A percentile compares a stretch with the other conserved stretches of the same genome.
phyloP scores from a whole-genome alignment of 2,329 filamentous ascomycete genomes.

The Thelonectria rubi region DNA sequence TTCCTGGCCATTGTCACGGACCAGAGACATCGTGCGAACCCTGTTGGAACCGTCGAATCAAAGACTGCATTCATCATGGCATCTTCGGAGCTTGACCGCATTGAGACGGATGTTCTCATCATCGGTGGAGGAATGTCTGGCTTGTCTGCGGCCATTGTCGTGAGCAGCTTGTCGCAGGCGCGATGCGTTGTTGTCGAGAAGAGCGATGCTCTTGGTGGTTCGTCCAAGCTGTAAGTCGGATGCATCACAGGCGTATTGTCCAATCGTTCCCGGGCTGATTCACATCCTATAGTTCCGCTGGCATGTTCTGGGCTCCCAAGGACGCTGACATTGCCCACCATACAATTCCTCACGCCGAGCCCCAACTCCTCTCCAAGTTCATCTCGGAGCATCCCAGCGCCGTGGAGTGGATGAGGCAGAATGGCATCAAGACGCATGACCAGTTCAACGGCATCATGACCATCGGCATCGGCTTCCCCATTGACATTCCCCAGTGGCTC shows the following conservation, averaged over 20 bases:
- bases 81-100: not conserved
- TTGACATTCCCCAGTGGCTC: slow-evolving; percentile 28
- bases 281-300: slow-evolving; percentile 11
- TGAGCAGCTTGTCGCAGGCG: slow-evolving; percentile 8
- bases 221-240: slow-evolving; percentile 17
- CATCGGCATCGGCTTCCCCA: slow-evolving; percentile 28
- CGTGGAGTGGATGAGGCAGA: slow-evolving; percentile 26
- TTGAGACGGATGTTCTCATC: slow-evolving; percentile 27
- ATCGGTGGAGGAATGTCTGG: slow-evolving; percentile 29
- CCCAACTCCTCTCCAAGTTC: slow-evolving; percentile 21
- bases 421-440: slow-evolving; percentile 21
- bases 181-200: slow-evolving; percentile 24
- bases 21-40: not conserved
- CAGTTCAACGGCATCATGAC: slow-evolving; percentile 30
- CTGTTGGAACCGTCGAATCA: not conserved
- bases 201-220: slow-evolving; percentile 20
- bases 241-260: not conserved
- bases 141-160: slow-evolving; percentile 21
- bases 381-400: slow-evolving; percentile 24
- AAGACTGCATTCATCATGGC: slow-evolving; percentile 3
- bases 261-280: not conserved
- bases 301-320: slow-evolving; percentile 30
- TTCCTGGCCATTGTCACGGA: not conserved
- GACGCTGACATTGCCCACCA: slow-evolving; percentile 3
- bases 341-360: slow-evolving; percentile 24